A percentile compares a stretch with the other conserved stretches of the same genome.
These are phyloP conservation scores for Yamadazyma trypodendri DNA, from an alignment of 1,139 yeast species.

Conservation along the genomic window DNA sequence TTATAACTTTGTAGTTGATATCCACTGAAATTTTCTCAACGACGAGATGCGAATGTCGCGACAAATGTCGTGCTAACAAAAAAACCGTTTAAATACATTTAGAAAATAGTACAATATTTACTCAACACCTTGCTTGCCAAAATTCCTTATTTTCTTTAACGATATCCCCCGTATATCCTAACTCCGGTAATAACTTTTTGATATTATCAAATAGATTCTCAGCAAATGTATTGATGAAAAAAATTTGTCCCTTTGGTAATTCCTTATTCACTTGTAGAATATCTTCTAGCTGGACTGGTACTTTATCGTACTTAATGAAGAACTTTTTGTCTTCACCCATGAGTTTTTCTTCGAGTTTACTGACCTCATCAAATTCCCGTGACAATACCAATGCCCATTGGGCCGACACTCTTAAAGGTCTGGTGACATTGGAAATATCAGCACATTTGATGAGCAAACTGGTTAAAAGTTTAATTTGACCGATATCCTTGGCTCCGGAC, in stretches of 20 bases:
- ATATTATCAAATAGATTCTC: slow-evolving; percentile 69
- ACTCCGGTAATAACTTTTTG: slow-evolving; percentile 54
- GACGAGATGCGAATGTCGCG: slow-evolving; percentile 4
- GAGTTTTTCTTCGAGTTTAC: slow-evolving; percentile 50
- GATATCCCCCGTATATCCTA: slow-evolving; percentile 51
- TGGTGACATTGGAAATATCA: slow-evolving; percentile 87
- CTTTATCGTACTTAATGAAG: slow-evolving; percentile 27
- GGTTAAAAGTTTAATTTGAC: slow-evolving; percentile 49
- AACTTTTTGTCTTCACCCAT: slow-evolving; percentile 10
- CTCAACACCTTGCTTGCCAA: slow-evolving; percentile 29
- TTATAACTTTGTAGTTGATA: neutral
- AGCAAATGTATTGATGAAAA: slow-evolving; percentile 82
- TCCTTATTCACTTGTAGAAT: slow-evolving; percentile 46
- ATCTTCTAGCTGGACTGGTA: slow-evolving; percentile 32
- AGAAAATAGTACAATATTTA: neutral
- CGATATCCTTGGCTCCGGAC: slow-evolving; percentile 15
- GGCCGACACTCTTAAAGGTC: slow-evolving; percentile 72
- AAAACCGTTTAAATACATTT: neutral
- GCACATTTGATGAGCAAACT: slow-evolving; percentile 85
- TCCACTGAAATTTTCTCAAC: slow-evolving; percentile 3
- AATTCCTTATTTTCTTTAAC: slow-evolving; percentile 43
- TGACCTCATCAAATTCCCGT: slow-evolving; percentile 74
- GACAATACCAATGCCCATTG: slow-evolving; percentile 84
- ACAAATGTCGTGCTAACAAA: neutral
- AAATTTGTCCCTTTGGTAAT: slow-evolving; percentile 75